Evolutionary conservation across 2,329 filamentous ascomycete species (phyloP).

Genomic region (Trichoderma simmonsii): DNA sequence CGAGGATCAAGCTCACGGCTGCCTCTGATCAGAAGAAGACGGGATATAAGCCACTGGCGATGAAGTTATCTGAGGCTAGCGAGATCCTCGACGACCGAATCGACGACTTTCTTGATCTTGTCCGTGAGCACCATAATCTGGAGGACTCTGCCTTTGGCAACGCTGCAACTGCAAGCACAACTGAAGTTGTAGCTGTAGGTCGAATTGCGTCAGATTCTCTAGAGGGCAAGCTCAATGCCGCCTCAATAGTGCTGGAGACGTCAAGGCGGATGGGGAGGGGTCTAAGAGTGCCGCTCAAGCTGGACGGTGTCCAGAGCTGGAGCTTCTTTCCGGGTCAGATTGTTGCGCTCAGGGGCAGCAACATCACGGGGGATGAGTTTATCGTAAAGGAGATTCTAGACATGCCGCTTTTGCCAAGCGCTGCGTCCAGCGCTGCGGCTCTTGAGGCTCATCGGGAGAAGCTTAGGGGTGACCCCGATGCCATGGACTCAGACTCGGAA

Average conservation of each 20-base stretch:
- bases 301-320: slow-evolving; percentile 65
- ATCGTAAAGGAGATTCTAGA: slow-evolving; percentile 73
- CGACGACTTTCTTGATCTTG: slow-evolving; percentile 75
- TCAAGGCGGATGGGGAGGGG: slow-evolving; percentile 82
- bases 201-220: slow-evolving; percentile 83
- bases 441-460: slow-evolving; percentile 68
- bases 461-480: slow-evolving; percentile 61
- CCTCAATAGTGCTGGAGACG: slow-evolving; percentile 84
- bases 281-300: slow-evolving; percentile 73
- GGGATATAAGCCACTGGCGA: slow-evolving; percentile 85
- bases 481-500: slow-evolving; percentile 51
- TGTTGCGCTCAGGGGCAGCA: slow-evolving; percentile 80
- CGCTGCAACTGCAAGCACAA: slow-evolving; percentile 78
- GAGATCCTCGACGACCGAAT: slow-evolving; percentile 94
- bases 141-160: slow-evolving; percentile 83
- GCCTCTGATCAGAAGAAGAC: slow-evolving; percentile 90
- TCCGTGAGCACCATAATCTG: slow-evolving; percentile 71
- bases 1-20: slow-evolving; percentile 79
- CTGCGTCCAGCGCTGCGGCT: slow-evolving; percentile 64
- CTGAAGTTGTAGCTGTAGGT: slow-evolving; percentile 84
- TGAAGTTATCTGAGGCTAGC: slow-evolving; percentile 90
- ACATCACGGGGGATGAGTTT: slow-evolving; percentile 81
- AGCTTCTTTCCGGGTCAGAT: slow-evolving; percentile 95
- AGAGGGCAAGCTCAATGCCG: slow-evolving; percentile 82
- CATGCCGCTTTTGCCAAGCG: slow-evolving; percentile 69